Conservation (phyloP, 495 filamentous ascomycete species). For the Hypomontagnella submonticulosa region DNA sequence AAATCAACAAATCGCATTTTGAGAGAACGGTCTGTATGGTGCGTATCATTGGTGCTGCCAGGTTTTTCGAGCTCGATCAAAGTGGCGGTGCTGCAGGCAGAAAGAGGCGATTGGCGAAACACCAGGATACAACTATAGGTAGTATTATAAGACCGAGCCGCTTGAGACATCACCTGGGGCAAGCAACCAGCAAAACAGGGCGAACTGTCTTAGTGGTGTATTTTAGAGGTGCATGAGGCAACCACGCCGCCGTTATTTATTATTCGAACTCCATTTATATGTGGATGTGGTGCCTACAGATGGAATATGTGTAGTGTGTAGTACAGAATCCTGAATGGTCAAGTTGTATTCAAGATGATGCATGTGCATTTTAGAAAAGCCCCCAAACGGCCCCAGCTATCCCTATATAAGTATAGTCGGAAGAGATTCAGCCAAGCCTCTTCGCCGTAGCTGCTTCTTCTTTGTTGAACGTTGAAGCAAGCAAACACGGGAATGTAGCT, state of each 20-base stretch:
- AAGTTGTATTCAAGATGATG: not conserved
- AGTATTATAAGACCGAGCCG: conserved; percentile 32
- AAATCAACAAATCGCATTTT: not conserved
- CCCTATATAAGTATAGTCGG: not conserved
- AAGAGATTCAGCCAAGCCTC: not conserved
- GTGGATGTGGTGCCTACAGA: too few relatives aligned
- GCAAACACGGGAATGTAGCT: not conserved
- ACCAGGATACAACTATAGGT: not conserved
- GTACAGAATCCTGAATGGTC: not conserved
- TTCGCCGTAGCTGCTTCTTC: not conserved
- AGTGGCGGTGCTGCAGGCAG: too few relatives aligned
- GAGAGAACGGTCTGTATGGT: not conserved
- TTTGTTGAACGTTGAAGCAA: not conserved
- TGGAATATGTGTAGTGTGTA: not conserved
- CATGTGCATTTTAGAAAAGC: not conserved
- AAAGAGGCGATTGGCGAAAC: not conserved
- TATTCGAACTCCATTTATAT: not conserved
- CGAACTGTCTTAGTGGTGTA: conserved; percentile 20
- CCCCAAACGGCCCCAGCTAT: not conserved
- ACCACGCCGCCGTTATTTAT: conserved; percentile 29
- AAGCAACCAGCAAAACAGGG: conserved; percentile 26
- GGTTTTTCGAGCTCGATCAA: conserved; percentile 19
- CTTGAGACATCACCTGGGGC: conserved; percentile 1
- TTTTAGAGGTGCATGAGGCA: conserved; percentile 26
- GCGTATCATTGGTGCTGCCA: conserved; percentile 21